These are phyloP conservation scores for Santalum album DNA, from an alignment of 164 flowering plant species.

Conservation along the genomic window DNA sequence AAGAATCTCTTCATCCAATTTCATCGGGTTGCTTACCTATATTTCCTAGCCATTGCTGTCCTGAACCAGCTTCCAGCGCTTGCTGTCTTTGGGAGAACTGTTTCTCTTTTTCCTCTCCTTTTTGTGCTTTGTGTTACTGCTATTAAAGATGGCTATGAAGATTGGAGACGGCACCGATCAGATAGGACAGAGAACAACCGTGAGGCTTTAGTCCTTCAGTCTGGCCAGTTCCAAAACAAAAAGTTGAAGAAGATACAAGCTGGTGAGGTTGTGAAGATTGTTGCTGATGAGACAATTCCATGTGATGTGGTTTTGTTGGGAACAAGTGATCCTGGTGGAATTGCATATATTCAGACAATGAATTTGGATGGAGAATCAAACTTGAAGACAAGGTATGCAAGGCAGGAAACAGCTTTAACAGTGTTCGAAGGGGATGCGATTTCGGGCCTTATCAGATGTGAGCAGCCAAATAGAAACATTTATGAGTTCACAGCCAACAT, in stretches of 20 bases:
- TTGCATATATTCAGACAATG: conserved; percentile 90
- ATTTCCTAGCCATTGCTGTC: conserved; percentile 83
- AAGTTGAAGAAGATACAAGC: conserved; percentile 69
- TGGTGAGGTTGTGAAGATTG: conserved; percentile 75
- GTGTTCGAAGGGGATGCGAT: conserved; percentile 36
- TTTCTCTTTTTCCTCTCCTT: conserved; percentile 81
- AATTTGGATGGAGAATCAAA: conserved; percentile 92
- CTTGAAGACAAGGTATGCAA: conserved; percentile 85
- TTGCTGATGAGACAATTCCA: conserved; percentile 71
- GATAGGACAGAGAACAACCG: conserved; percentile 78
- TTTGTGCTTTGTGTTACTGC: conserved; percentile 89
- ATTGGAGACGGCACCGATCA: conserved; percentile 90
- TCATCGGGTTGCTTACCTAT: conserved; percentile 82
- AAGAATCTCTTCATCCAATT: conserved; percentile 89
- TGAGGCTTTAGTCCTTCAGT: conserved; percentile 52
- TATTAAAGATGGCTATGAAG: conserved; percentile 92
- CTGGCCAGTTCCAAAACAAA: conserved; percentile 40
- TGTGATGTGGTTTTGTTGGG: conserved; percentile 85
- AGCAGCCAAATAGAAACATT: conserved; percentile 86
- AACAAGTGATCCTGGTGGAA: conserved; percentile 81
- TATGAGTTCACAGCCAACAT: conserved; percentile 87
- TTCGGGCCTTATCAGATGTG: conserved; percentile 71
- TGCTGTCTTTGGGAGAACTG: conserved; percentile 94
- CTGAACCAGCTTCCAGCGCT: conserved; percentile 95
- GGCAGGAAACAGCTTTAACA: conserved; percentile 65